Evolutionary conservation across 1,284 basidiomycete genomes (phyloP), one percentile per base, ranked within the genome.

Genomic region (Tilletia caries): DNA sequence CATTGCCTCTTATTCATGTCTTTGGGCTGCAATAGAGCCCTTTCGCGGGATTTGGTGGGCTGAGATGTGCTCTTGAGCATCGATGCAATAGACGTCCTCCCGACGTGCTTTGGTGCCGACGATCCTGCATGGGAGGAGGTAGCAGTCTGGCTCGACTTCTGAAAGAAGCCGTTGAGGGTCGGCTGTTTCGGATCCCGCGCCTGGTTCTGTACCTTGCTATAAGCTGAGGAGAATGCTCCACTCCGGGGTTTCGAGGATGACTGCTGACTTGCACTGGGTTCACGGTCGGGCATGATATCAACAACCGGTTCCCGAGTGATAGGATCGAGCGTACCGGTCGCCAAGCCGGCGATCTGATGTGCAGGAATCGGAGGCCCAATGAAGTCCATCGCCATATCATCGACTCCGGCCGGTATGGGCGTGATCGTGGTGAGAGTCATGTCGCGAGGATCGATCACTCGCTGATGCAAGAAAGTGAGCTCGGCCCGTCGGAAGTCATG

Each of bases 381-480:
- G 68, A 74, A 81, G 2, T 78, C 72, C 48, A 82, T 48, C 64
- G 75, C 69, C 0, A 74, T 72, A 12, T 75, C 73, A 15, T 65
- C 52, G 20, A 70, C 73, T 13, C 75, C 79, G 0, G 73, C 72
- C 4, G 80, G 77, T n/a, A 79, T 67, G 34, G 79, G 78, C 5
- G 73, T 75, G 20, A 82, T 69, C 8, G 77, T 80, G 6, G 74
- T 70, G 43, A 82, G 32, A 20, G 52, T 44, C 8, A 66, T 20
- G 13, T 60, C 60, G 5, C 70, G 69, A 4, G 95, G 93, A 83
- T 93, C 91, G 82, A 91, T 98, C 54, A 98, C 94, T 64, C 94
- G 87, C 82, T 98, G 96, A 83, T 98, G 90, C 64, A 93, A 85
- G 83, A 98, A 99, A 34, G 94, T 95, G 72, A 91, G 90, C 83